These are phyloP conservation scores for Penicillium verhagenii DNA, from an alignment of 495 filamentous ascomycete species.

Conservation along the genomic window DNA sequence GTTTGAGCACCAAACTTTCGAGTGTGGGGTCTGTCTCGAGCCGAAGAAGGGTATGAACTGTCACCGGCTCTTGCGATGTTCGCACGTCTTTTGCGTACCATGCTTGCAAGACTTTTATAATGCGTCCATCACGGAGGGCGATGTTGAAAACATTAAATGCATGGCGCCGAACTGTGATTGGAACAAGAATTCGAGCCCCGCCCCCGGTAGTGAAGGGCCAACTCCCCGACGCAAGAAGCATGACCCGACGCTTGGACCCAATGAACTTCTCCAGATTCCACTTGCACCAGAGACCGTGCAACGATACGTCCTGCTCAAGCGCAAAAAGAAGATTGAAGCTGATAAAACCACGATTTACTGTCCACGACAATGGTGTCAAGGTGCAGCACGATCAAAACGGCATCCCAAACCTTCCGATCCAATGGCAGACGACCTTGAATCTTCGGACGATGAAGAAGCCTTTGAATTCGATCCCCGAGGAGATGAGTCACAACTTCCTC, in stretches of 20 bases:
- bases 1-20: conserved; percentile 83
- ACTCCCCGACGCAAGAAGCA: conserved; percentile 44
- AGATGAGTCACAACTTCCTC: conserved; percentile 39
- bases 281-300: conserved; percentile 70
- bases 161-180: conserved; percentile 73
- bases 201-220: conserved; percentile 11
- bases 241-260: conserved; percentile 71
- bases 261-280: conserved; percentile 85
- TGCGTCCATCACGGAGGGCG: conserved; percentile 79
- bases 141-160: conserved; percentile 75
- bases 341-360: conserved; percentile 94
- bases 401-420: conserved; percentile 64
- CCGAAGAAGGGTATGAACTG: conserved; percentile 86
- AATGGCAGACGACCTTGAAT: conserved; percentile 50
- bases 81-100: conserved; percentile 83
- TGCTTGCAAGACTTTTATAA: conserved; percentile 91
- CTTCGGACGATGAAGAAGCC: conserved; percentile 43
- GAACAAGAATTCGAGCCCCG: conserved; percentile 35
- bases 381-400: conserved; percentile 77
- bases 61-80: conserved; percentile 74
- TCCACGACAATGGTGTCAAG: conserved; percentile 90
- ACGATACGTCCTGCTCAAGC: conserved; percentile 84
- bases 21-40: conserved; percentile 89
- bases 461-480: conserved; percentile 33
- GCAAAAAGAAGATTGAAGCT: conserved; percentile 86